These are phyloP conservation scores for Mycena alexandri DNA, from an alignment of 768 basidiomycete genomes.

Conservation along the genomic window DNA sequence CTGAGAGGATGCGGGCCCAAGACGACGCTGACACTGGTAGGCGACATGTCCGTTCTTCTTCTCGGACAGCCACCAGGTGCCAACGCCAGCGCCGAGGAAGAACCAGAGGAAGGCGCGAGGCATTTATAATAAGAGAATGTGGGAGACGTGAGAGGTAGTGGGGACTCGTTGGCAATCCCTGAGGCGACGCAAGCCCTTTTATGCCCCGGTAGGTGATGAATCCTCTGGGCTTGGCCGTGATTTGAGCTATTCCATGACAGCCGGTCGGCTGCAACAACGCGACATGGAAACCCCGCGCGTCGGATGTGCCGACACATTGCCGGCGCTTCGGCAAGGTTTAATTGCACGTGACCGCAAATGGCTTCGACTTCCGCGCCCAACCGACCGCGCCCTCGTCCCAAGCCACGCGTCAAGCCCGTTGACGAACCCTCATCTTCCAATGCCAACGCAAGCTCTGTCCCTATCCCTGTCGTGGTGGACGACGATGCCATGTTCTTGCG, in stretches of 20 bases:
- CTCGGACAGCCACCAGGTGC: conserved; percentile 33
- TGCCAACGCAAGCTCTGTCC: conserved; percentile 25
- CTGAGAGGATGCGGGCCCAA: background rate
- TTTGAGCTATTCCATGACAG: background rate
- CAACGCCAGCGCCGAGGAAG: conserved; percentile 28
- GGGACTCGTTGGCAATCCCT: background rate
- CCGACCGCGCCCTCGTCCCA: conserved; percentile 67
- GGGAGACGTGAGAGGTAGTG: background rate
- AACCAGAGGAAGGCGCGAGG: conserved; percentile 32
- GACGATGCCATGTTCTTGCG: conserved; percentile 79
- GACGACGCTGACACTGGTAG: conserved; percentile 13
- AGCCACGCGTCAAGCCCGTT: conserved; percentile 54
- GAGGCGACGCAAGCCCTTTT: background rate
- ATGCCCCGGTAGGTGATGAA: conserved; percentile 13
- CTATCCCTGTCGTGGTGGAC: conserved; percentile 55
- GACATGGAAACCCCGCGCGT: background rate
- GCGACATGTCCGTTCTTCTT: conserved; percentile 23
- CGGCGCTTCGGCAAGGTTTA: no score
- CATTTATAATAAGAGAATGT: conserved; percentile 6
- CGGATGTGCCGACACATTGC: conserved; percentile 2
- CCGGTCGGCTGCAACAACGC: no score
- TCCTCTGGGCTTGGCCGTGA: conserved; percentile 30
- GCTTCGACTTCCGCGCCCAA: conserved; percentile 44
- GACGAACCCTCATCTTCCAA: conserved; percentile 39
- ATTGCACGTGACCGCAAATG: conserved; percentile 32